A percentile compares a stretch with the other conserved stretches of the same genome.
These are phyloP conservation scores for Mucor sp. DNA, from an alignment of 371 early-diverging fungal genomes.

Conservation along the genomic window DNA sequence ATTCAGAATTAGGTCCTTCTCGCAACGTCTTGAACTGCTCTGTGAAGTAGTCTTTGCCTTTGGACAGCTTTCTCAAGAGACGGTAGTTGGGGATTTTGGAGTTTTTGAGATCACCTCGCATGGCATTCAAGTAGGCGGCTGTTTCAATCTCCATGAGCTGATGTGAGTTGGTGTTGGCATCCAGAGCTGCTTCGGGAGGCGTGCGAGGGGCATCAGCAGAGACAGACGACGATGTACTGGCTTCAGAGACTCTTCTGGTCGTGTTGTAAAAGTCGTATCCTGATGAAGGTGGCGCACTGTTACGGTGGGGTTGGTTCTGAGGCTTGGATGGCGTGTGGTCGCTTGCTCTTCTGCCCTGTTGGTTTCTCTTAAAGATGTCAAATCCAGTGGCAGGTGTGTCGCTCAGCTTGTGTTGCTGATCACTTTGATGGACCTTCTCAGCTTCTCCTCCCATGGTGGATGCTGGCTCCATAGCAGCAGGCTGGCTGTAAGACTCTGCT, in stretches of 20 bases:
- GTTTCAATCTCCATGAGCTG: not conserved
- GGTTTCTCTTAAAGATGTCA: not conserved
- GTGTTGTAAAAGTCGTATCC: not conserved
- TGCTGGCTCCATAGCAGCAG: not conserved
- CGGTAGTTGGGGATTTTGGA: conserved; percentile 14
- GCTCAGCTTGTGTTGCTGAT: not conserved
- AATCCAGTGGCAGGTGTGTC: not conserved
- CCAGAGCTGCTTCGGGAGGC: not conserved
- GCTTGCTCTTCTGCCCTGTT: not conserved
- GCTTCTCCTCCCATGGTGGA: too few relatives aligned
- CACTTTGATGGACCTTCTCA: too few relatives aligned
- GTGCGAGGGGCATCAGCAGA: not conserved
- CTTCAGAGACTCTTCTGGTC: not conserved
- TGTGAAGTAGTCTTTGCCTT: conserved; percentile 9
- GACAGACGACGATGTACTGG: not conserved
- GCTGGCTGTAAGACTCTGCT: not conserved
- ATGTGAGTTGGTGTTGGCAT: not conserved
- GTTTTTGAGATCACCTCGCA: conserved; percentile 9
- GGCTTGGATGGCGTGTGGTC: too few relatives aligned
- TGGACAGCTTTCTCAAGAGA: conserved; percentile 13
- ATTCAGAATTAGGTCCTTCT: conserved; percentile 23
- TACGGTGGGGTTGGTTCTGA: not conserved
- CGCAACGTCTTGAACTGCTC: conserved; percentile 11
- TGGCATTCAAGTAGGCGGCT: not conserved
- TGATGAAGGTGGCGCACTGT: not conserved